These are phyloP conservation scores for Hippophae tibetana DNA, from an alignment of 306 rosid species.

Conservation along the genomic window DNA sequence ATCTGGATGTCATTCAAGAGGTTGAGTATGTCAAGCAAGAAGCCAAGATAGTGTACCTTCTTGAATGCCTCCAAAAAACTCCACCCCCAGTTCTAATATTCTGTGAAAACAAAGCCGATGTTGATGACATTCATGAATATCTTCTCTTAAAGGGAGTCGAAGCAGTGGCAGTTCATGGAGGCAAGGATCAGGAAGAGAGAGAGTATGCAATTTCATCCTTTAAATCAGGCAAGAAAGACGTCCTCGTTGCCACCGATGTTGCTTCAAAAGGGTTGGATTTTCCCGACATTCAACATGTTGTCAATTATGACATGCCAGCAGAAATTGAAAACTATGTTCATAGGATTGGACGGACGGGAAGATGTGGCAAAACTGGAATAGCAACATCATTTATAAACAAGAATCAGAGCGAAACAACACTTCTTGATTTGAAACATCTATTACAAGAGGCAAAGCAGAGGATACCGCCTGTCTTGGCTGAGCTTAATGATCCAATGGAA, in stretches of 20 bases:
- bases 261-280: constrained; percentile 95
- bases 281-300: constrained; percentile 91
- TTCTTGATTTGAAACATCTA: constrained; percentile 88
- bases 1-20: constrained; percentile 86
- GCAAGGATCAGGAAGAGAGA: constrained; percentile 95
- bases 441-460: constrained; percentile 97
- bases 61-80: constrained; percentile 82
- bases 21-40: constrained; percentile 95
- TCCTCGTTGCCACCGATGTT: constrained; percentile 91
- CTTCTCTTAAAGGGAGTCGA: constrained; percentile 93
- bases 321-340: constrained; percentile 95
- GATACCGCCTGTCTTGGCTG: constrained; percentile 88
- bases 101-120: constrained; percentile 91
- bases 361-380: constrained; percentile 93
- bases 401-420: constrained; percentile 86
- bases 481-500: constrained; percentile 87
- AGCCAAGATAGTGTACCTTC: constrained; percentile 88
- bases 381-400: constrained; percentile 90
- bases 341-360: constrained; percentile 90
- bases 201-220: constrained; percentile 75
- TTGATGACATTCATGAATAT: constrained; percentile 89
- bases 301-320: constrained; percentile 93
- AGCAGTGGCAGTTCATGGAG: constrained; percentile 93
- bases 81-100: constrained; percentile 28
- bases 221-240: constrained; percentile 80